Evolutionary conservation across 768 basidiomycete genomes (phyloP).

Genomic region (Russula foetens): DNA sequence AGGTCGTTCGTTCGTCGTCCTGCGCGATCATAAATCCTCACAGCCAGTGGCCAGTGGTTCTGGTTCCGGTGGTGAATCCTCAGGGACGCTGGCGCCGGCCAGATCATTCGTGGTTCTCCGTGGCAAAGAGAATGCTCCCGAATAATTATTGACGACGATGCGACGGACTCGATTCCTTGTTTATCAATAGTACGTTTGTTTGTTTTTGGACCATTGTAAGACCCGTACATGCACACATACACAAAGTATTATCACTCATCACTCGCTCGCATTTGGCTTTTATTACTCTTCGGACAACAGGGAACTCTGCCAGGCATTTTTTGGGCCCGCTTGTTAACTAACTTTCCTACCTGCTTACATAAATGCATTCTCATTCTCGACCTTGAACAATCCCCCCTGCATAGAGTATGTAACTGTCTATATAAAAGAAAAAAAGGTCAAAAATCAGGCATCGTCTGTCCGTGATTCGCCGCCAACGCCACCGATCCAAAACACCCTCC

Average conservation of each 20-base stretch:
- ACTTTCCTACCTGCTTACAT: not conserved
- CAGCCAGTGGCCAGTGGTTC: slow-evolving; percentile 2
- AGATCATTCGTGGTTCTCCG: slow-evolving; percentile 57
- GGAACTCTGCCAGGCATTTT: not conserved
- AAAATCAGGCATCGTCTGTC: slow-evolving; percentile 24
- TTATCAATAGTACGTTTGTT: not conserved
- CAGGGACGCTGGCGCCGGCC: not conserved
- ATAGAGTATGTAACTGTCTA: slow-evolving; percentile 10
- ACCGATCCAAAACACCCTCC: slow-evolving; percentile 78
- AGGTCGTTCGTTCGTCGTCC: slow-evolving; percentile 29
- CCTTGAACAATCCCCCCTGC: not conserved
- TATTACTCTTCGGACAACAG: not conserved
- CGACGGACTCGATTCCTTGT: not conserved
- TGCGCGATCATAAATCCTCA: slow-evolving; percentile 21
- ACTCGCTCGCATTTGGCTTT: slow-evolving; percentile 2
- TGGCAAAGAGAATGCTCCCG: slow-evolving; percentile 31
- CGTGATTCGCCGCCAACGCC: slow-evolving; percentile 35
- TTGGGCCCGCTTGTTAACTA: not conserved
- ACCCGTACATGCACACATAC: slow-evolving; percentile 1
- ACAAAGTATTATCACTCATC: not conserved
- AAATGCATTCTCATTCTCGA: not conserved
- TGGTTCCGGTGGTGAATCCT: not conserved
- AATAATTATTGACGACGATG: not conserved
- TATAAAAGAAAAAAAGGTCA: no score
- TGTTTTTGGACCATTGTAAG: not conserved